Conservation (phyloP, 495 filamentous ascomycete genomes). For the Articulospora tetracladia region DNA sequence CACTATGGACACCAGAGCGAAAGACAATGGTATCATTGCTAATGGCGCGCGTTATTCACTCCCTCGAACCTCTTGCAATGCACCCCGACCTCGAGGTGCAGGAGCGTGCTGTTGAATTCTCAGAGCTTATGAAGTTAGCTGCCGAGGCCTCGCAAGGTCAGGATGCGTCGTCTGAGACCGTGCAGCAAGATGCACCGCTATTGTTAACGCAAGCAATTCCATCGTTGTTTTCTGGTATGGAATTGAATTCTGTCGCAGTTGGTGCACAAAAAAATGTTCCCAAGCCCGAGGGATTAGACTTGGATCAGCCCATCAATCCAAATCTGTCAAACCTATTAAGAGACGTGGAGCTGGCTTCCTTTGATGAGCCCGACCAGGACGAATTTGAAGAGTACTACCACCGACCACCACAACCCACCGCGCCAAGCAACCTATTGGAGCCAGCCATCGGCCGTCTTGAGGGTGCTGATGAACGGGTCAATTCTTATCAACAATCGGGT, state of each 20-base stretch:
- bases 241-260: conserved; percentile 84
- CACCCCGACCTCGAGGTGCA: conserved; percentile 94
- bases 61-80: conserved; percentile 68
- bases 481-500: conserved; percentile 60
- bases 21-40: conserved; percentile 70
- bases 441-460: conserved; percentile 51
- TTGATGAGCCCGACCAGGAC: conserved; percentile 50
- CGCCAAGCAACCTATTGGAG: conserved; percentile 36
- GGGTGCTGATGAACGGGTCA: conserved; percentile 34
- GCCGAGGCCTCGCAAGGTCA: conserved; percentile 73
- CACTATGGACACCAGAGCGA: conserved; percentile 57
- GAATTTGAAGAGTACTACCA: conserved; percentile 77
- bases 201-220: conserved; percentile 87
- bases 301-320: conserved; percentile 79
- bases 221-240: conserved; percentile 75
- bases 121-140: conserved; percentile 81
- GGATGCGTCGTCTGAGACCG: conserved; percentile 43
- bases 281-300: conserved; percentile 64
- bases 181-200: conserved; percentile 57
- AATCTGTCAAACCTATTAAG: conserved; percentile 61
- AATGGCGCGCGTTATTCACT: conserved; percentile 73
- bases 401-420: conserved; percentile 23
- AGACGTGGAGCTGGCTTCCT: conserved; percentile 49
- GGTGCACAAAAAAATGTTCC: conserved; percentile 87
- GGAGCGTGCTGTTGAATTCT: conserved; percentile 87